A percentile compares a stretch with the other conserved stretches of the same genome.
phyloP scores from a whole-genome alignment of 148 eudicot species.

The Polygonum maritimum region DNA sequence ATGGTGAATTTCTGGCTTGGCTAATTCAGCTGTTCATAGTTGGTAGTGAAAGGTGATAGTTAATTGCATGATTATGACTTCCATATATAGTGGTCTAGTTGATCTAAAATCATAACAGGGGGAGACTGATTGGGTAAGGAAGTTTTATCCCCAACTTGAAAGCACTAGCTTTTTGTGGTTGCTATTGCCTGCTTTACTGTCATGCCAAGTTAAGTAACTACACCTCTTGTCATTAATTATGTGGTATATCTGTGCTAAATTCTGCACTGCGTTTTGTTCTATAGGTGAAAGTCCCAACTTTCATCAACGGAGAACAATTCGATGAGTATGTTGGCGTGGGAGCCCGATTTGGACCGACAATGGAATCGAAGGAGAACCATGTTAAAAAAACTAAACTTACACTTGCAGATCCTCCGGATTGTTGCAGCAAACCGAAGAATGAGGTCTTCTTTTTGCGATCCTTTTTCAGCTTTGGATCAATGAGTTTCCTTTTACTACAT shows the following conservation, averaged over 20 bases:
- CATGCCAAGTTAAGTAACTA: neutral
- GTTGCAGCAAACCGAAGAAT: slow-evolving; percentile 76
- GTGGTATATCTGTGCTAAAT: neutral
- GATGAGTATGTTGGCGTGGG: slow-evolving; percentile 88
- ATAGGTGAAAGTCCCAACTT: slow-evolving; percentile 89
- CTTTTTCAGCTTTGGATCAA: slow-evolving; percentile 5
- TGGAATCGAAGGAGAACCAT: slow-evolving; percentile 94
- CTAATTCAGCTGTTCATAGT: neutral
- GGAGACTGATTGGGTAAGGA: neutral
- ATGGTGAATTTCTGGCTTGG: neutral
- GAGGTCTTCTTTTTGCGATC: slow-evolving; percentile 38
- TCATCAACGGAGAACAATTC: slow-evolving; percentile 57
- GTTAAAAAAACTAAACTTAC: slow-evolving; percentile 66
- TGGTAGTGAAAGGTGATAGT: neutral
- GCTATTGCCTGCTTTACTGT: neutral
- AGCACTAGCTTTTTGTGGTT: neutral
- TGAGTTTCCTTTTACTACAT: neutral
- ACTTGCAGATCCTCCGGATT: slow-evolving; percentile 92
- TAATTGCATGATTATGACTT: neutral
- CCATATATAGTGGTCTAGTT: neutral
- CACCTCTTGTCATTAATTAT: neutral
- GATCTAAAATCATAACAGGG: neutral
- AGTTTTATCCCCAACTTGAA: neutral
- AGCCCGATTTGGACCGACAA: slow-evolving; percentile 96
- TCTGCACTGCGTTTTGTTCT: neutral